Evolutionary conservation across 169 alveolate species (phyloP).

Genomic region (Cryptosporidium viatorum): DNA sequence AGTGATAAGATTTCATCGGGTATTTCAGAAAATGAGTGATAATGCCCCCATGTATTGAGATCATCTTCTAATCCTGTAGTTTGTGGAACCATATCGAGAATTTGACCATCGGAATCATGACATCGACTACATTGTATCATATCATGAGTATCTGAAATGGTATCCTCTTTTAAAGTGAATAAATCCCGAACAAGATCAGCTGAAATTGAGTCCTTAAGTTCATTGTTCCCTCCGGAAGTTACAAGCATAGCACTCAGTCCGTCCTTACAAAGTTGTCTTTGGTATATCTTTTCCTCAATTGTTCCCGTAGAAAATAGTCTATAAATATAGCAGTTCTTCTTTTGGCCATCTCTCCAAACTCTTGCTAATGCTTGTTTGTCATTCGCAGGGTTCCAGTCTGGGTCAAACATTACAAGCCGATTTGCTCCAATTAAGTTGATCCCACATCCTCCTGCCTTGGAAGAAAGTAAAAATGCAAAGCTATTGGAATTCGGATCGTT

Average conservation of each 20-base stretch:
- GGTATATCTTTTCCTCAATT: constrained; percentile 96
- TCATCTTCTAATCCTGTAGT: constrained; percentile 49
- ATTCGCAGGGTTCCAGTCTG: constrained; percentile 99
- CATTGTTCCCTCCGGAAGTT: constrained; percentile 84
- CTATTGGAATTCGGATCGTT: constrained; percentile 88
- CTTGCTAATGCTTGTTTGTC: constrained; percentile 98
- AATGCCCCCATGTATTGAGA: constrained; percentile 72
- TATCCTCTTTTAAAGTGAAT: constrained; percentile 80
- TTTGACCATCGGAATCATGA: constrained; percentile 2
- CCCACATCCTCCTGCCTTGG: constrained; percentile 99
- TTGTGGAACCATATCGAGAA: constrained; percentile 57
- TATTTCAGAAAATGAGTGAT: constrained; percentile 12
- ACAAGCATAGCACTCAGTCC: constrained; percentile 89
- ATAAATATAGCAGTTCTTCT: constrained; percentile 94
- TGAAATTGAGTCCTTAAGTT: constrained; percentile 80
- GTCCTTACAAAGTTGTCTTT: constrained; percentile 85
- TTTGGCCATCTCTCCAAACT: constrained; percentile 98
- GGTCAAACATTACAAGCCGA: constrained; percentile 96
- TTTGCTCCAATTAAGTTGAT: constrained; percentile 97
- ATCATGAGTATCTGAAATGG: constrained; percentile 87
- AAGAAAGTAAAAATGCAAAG: constrained; percentile 92
- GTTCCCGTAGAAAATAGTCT: constrained; percentile 97
- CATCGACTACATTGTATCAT: constrained; percentile 84
- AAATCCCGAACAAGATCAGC: constrained; percentile 85
- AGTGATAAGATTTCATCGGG: constrained; percentile 63